Percentiles rank a stretch among this genome's conserved stretches.
Conservation (phyloP, 805 yeast species). For the Clavispora santaluciae region DNA sequence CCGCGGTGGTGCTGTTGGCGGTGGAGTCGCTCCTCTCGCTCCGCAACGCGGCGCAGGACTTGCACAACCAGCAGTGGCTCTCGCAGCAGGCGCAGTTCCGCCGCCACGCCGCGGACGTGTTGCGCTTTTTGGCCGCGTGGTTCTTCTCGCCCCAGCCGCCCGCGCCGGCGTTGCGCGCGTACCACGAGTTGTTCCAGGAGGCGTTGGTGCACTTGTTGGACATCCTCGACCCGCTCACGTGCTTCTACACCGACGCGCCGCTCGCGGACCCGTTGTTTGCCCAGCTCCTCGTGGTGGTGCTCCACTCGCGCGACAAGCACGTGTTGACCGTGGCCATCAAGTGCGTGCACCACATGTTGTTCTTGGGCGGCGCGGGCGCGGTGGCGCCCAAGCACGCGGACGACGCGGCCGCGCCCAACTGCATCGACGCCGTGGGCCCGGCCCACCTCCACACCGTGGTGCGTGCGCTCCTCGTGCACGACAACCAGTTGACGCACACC, state of each 20-base stretch:
- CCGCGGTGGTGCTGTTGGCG: constrained; percentile 21
- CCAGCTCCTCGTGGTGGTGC: constrained; percentile 48
- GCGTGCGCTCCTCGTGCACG: constrained; percentile 54
- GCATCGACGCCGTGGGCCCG: constrained; percentile 35
- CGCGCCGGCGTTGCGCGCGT: constrained; percentile 14
- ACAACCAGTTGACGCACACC: constrained; percentile 70
- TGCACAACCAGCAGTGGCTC: constrained; percentile 73
- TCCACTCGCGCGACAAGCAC: constrained; percentile 58
- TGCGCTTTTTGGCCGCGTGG: constrained; percentile 37
- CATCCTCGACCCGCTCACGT: constrained; percentile 75
- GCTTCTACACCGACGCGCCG: constrained; percentile 73
- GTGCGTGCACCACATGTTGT: constrained; percentile 74
- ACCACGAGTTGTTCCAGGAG: constrained; percentile 45
- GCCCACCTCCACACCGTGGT: constrained; percentile 49
- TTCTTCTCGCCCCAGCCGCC: constrained; percentile 17
- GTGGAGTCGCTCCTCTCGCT: constrained; percentile 57
- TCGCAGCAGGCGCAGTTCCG: constrained; percentile 51
- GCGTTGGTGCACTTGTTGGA: constrained; percentile 66
- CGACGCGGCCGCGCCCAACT: constrained; percentile 29
- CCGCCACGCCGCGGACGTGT: constrained; percentile 39
- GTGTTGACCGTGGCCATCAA: constrained; percentile 65
- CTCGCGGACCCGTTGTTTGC: constrained; percentile 65
- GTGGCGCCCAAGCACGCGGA: constrained; percentile 7
- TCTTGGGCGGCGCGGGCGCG: constrained; percentile 23
- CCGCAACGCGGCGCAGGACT: constrained; percentile 80